These are phyloP conservation scores for Nicotiana undulata DNA, from an alignment of 257 asterid species.

Conservation along the genomic window DNA sequence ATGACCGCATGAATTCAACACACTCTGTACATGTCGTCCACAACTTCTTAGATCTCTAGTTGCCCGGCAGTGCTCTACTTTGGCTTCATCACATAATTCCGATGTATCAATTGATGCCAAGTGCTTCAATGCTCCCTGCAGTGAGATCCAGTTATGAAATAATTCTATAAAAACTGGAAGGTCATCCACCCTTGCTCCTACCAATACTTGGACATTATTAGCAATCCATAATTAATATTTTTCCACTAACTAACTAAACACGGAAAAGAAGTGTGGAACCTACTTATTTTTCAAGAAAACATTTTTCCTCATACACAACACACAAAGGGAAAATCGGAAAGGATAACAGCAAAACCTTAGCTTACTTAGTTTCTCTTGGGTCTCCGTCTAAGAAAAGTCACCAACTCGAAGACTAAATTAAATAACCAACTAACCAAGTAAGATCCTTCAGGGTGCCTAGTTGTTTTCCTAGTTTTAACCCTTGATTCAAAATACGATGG, in stretches of 20 bases:
- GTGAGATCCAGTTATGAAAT: slow-evolving; percentile 10
- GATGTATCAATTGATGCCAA: slow-evolving; percentile 81
- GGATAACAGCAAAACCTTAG: not conserved
- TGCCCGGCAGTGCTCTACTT: slow-evolving; percentile 88
- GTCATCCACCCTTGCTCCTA: not conserved
- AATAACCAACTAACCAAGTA: not conserved
- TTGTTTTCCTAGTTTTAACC: not conserved
- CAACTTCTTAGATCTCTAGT: slow-evolving; percentile 95
- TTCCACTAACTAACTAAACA: not conserved
- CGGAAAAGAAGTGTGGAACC: not conserved
- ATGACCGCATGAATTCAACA: slow-evolving; percentile 68
- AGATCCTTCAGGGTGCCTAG: not conserved
- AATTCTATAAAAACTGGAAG: not conserved
- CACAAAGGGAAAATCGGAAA: not conserved
- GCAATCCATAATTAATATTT: not conserved
- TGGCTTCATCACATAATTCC: slow-evolving; percentile 86
- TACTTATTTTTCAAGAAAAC: not conserved
- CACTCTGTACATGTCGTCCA: slow-evolving; percentile 69
- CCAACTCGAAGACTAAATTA: not conserved
- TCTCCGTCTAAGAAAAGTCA: not conserved
- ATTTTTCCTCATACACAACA: not conserved
- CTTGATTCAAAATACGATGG: not conserved
- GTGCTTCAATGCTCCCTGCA: slow-evolving; percentile 62
- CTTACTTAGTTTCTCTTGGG: not conserved
- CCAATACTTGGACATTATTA: not conserved